These are phyloP conservation scores for Apiotrichum laibachii DNA, from an alignment of 1,284 basidiomycete species.

Conservation along the genomic window DNA sequence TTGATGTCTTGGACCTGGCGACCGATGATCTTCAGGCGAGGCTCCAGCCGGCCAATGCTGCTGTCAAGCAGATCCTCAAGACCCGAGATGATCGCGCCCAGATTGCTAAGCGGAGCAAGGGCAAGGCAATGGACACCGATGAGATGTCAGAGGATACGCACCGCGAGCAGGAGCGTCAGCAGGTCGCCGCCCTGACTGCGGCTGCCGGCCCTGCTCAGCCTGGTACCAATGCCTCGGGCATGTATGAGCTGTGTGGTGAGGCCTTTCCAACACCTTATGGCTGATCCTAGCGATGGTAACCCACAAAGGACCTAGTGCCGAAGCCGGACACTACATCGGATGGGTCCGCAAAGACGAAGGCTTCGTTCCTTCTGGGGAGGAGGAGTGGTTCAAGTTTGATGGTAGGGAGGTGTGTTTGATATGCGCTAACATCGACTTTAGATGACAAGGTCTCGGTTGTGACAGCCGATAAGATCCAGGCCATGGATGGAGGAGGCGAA, in stretches of 20 bases:
- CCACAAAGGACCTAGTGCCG: constrained; percentile 92
- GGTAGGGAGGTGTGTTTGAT: constrained; percentile 29
- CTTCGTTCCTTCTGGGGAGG: constrained; percentile 32
- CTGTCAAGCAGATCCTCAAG: constrained; percentile 74
- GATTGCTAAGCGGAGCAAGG: constrained; percentile 70
- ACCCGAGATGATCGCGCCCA: constrained; percentile 81
- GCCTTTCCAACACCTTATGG: background rate
- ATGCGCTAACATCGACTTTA: constrained; percentile 54
- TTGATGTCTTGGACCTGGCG: constrained; percentile 77
- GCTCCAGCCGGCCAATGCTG: constrained; percentile 66
- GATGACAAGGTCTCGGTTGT: constrained; percentile 75
- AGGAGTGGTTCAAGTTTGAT: constrained; percentile 69
- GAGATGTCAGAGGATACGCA: constrained; percentile 41
- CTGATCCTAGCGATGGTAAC: constrained; percentile 73
- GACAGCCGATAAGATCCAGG: constrained; percentile 66
- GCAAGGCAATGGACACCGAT: constrained; percentile 17
- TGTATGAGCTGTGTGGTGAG: constrained; percentile 52
- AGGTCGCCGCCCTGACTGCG: constrained; percentile 31
- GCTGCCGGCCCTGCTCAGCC: constrained; percentile 20
- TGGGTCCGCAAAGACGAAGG: constrained; percentile 55
- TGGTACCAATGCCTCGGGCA: constrained; percentile 37
- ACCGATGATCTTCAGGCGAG: constrained; percentile 75
- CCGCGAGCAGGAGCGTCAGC: constrained; percentile 46
- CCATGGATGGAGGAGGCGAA: constrained; percentile 79
- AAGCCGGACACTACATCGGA: constrained; percentile 86